Percentiles rank a stretch among this genome's conserved stretches.
Conservation (phyloP, 2,329 filamentous ascomycete species). For the Aspergillus neoniger region DNA sequence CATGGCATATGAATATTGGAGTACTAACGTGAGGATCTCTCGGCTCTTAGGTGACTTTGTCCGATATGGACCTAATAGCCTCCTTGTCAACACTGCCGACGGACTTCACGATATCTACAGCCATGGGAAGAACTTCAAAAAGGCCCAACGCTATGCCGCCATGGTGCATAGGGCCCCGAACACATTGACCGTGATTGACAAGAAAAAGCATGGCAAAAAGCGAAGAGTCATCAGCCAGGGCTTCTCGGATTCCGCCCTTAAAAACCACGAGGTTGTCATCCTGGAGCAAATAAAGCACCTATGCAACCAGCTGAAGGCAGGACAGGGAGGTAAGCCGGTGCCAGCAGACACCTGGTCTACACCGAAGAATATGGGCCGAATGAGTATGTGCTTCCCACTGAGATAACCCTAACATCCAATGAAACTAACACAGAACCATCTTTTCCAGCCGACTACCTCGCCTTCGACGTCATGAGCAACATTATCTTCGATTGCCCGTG, state of each 20-base stretch:
- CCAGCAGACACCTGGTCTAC: conserved; percentile 12
- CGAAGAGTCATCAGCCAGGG: conserved; percentile 22
- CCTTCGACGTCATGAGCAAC: conserved; percentile 53
- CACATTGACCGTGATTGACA: conserved; percentile 23
- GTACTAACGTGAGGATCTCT: background rate
- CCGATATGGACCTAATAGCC: conserved; percentile 27
- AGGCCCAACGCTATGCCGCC: conserved; percentile 51
- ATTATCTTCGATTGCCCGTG: conserved; percentile 21
- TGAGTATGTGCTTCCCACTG: conserved; percentile 30
- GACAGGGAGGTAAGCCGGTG: background rate
- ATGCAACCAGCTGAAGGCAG: background rate
- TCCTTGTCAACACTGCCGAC: conserved; percentile 21
- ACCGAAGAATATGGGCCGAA: conserved; percentile 47
- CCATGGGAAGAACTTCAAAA: conserved; percentile 50
- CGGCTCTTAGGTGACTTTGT: conserved; percentile 17
- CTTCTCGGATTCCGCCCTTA: conserved; percentile 26
- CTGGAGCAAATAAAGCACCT: conserved; percentile 13
- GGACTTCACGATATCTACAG: conserved; percentile 46
- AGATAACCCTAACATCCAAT: no score
- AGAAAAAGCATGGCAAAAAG: conserved; percentile 20
- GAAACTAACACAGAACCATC: background rate
- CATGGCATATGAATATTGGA: background rate
- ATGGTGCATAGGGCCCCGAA: conserved; percentile 42
- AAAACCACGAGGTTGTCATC: conserved; percentile 18
- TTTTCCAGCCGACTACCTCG: conserved; percentile 38